phyloP scores from a whole-genome alignment of 495 filamentous ascomycete genomes.

The Neurospora sp. region DNA sequence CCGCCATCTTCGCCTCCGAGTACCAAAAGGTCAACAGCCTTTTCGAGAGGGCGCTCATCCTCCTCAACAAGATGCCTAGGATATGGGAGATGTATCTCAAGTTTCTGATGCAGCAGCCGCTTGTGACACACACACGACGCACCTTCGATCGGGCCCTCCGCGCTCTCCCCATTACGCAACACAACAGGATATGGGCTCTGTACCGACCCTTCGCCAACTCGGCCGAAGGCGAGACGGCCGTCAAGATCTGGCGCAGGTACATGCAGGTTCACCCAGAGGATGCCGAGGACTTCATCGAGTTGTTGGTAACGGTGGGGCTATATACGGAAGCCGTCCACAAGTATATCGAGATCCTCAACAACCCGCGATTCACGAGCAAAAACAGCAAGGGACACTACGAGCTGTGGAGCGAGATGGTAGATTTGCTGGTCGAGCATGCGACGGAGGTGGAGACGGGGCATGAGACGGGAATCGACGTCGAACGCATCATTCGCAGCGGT shows the following conservation, averaged over 20 bases:
- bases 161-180: constrained; percentile 91
- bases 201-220: constrained; percentile 91
- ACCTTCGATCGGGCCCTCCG: constrained; percentile 92
- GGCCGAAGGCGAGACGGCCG: constrained; percentile 79
- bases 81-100: constrained; percentile 98
- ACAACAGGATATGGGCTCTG: constrained; percentile 92
- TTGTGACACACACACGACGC: constrained; percentile 80
- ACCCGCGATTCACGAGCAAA: constrained; percentile 84
- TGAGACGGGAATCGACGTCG: constrained; percentile 77
- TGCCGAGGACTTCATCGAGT: constrained; percentile 85
- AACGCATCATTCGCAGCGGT: constrained; percentile 86
- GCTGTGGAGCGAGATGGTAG: constrained; percentile 98
- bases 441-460: constrained; percentile 73
- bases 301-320: constrained; percentile 69
- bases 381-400: constrained; percentile 91
- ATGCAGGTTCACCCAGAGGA: constrained; percentile 98
- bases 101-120: constrained; percentile 82
- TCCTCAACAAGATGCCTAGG: constrained; percentile 97
- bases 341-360: constrained; percentile 91
- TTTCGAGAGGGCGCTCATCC: constrained; percentile 86
- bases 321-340: constrained; percentile 90
- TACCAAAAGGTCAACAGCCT: constrained; percentile 91
- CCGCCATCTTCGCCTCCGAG: constrained; percentile 69
- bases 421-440: constrained; percentile 85
- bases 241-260: constrained; percentile 91